These are phyloP conservation scores for Hypomontagnella submonticulosa DNA, from an alignment of 495 filamentous ascomycete genomes.

Conservation along the genomic window DNA sequence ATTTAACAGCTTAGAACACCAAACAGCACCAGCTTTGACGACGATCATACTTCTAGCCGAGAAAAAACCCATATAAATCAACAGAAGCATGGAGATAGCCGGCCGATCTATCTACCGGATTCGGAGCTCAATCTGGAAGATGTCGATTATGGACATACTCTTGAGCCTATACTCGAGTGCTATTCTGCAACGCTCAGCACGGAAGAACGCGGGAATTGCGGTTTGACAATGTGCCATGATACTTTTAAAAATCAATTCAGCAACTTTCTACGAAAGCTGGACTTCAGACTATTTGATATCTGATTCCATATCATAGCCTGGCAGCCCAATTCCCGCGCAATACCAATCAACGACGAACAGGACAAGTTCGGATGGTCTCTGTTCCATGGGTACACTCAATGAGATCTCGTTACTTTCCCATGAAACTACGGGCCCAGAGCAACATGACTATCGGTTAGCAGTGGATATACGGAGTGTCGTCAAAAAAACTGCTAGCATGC, in stretches of 20 bases:
- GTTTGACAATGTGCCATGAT: not conserved
- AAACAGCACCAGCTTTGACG: too few species aligned
- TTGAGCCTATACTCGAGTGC: not conserved
- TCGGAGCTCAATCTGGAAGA: not conserved
- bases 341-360: not conserved
- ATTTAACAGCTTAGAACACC: too few species aligned
- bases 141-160: not conserved
- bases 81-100: not conserved
- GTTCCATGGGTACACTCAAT: not conserved
- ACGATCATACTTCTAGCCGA: too few species aligned
- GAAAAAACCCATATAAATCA: too few species aligned
- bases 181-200: not conserved
- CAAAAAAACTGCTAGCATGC: constrained; percentile 22
- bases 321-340: not conserved
- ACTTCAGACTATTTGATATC: not conserved
- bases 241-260: not conserved
- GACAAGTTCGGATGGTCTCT: not conserved
- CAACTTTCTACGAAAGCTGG: not conserved
- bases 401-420: not conserved
- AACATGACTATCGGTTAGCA: not conserved
- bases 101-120: not conserved
- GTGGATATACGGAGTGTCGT: not conserved
- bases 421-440: not conserved
- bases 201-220: not conserved
- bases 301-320: not conserved